phyloP scores from a whole-genome alignment of 2,329 filamentous ascomycete species.

The Malbranchea zuffiana region DNA sequence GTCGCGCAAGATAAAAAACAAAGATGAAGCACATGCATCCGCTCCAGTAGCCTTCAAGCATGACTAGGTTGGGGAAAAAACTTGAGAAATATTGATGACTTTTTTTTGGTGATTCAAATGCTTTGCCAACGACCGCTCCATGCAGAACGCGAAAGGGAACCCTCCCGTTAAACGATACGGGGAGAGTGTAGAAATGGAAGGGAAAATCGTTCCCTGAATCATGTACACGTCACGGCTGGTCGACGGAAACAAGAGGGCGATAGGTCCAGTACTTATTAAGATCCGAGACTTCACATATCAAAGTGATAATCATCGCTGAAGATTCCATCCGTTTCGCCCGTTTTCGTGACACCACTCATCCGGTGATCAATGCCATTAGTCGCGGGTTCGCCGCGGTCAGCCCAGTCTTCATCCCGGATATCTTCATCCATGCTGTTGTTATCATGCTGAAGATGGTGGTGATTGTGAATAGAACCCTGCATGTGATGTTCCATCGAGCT shows the following conservation, averaged over 20 bases:
- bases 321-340: conserved; percentile 31
- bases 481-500: conserved; percentile 76
- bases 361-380: conserved; percentile 19
- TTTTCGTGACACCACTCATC: conserved; percentile 36
- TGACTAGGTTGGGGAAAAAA: no score
- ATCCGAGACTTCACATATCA: conserved; percentile 37
- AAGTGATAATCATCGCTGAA: conserved; percentile 37
- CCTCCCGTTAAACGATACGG: background rate
- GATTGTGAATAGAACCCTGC: no score
- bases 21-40: no score
- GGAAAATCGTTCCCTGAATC: background rate
- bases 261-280: background rate
- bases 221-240: background rate
- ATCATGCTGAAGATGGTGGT: conserved; percentile 28
- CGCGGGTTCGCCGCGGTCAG: conserved; percentile 4
- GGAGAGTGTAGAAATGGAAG: no score
- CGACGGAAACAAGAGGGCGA: background rate
- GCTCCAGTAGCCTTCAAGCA: no score
- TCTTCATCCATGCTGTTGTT: conserved; percentile 36
- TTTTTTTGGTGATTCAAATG: no score
- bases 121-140: no score
- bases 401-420: conserved; percentile 20
- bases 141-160: no score
- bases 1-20: no score
- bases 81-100: no score